phyloP scores from a whole-genome alignment of 2,329 filamentous ascomycete genomes.

The Claviceps maximensis region DNA sequence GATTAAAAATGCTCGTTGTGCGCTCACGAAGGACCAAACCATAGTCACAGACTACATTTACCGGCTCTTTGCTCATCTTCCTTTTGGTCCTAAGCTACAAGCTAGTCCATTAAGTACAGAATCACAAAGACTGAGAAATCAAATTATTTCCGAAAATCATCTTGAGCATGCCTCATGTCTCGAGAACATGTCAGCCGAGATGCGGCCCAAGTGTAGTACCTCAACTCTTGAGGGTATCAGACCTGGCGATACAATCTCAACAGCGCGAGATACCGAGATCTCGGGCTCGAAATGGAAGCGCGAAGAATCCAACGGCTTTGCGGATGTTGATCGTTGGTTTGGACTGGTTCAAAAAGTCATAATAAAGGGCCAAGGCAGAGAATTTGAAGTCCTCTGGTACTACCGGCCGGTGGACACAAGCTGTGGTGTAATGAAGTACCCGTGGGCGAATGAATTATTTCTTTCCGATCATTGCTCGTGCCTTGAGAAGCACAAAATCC shows the following conservation, averaged over 20 bases:
- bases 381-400: slow-evolving; percentile 59
- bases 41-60: slow-evolving; percentile 59
- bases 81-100: slow-evolving; percentile 41
- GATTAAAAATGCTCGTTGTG: background rate
- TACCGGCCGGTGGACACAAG: slow-evolving; percentile 60
- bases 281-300: slow-evolving; percentile 43
- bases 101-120: slow-evolving; percentile 15
- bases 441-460: slow-evolving; percentile 60
- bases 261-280: slow-evolving; percentile 28
- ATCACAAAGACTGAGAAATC: slow-evolving; percentile 16
- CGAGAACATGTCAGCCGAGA: background rate
- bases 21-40: slow-evolving; percentile 27
- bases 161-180: slow-evolving; percentile 12
- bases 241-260: slow-evolving; percentile 37
- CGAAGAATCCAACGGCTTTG: slow-evolving; percentile 27
- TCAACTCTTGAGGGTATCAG: slow-evolving; percentile 19
- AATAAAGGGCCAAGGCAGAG: slow-evolving; percentile 20
- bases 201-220: background rate
- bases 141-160: slow-evolving; percentile 15
- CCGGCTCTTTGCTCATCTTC: slow-evolving; percentile 49
- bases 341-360: slow-evolving; percentile 51
- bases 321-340: slow-evolving; percentile 48
- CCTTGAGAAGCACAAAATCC: slow-evolving; percentile 30
- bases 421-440: slow-evolving; percentile 54
- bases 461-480: slow-evolving; percentile 68